Base-by-base conservation (phyloP, 805 yeast species). In the Torulaspora microellipsoides region DNA sequence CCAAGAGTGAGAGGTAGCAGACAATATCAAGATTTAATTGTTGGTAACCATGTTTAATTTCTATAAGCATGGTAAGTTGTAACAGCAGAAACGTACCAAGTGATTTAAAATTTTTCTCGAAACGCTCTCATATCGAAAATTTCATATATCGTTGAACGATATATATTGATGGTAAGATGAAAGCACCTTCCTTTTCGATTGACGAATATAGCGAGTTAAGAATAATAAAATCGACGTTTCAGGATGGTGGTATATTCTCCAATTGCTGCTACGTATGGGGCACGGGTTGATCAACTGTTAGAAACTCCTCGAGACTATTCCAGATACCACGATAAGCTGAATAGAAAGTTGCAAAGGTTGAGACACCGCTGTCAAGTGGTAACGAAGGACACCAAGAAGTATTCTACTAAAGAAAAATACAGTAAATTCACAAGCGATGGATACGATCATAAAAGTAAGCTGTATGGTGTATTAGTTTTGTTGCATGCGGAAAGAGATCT, bases 401-500 rank as follows among this genome's bases (percentile, higher is more conserved):
- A 81, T 62, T 58, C 67, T 28, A 59, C 67, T 13, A 75, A 76
- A 47, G 75, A 73, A 45, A 69, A 75, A 52, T 71, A 71, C 4
- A 64, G 76, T 29, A 63, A 66, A 27, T 71, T 85, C 23, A 55
- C 71, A 1, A 43, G 65, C 0, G 79, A 71, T 7, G 75, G 78
- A 44, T 81, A 81, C 50, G 71, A 65, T 4, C 48, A 61, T 15
- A 78, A 85, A 53, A 60, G 64, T 10, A 67, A 73, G 48, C 48
- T 64, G 28, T 78, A 67, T 57, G 91, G 82, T 28, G 69, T 73
- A 31, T 65, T 88, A 20, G 62, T 79, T n/a, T 67, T 89, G 17
- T 69, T 79, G 45, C 73, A 75, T n/a, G 80, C 84, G 1, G 98
- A 93, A 64, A 76, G 96, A 58, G 85, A 87, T 53, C 68, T 59